Conservation (phyloP, 2,329 filamentous ascomycete genomes). For the Metarhizium anisopliae region DNA sequence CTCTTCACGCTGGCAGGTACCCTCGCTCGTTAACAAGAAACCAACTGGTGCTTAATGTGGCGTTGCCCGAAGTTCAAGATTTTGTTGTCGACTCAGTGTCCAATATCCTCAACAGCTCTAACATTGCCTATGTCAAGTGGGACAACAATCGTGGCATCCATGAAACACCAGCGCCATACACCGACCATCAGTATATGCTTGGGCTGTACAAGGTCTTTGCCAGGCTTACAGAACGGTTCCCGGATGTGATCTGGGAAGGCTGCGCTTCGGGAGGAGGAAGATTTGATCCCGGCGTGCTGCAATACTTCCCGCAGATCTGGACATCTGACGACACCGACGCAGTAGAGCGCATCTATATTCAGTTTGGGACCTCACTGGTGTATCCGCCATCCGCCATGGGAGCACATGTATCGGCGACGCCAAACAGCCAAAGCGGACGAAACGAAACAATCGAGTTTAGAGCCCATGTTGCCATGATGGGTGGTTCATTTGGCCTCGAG, state of each 20-base stretch:
- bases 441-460: conserved; percentile 50
- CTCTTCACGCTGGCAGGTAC: conserved; percentile 46
- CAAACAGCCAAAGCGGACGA: conserved; percentile 48
- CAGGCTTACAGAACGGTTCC: conserved; percentile 48
- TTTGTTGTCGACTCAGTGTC: conserved; percentile 50
- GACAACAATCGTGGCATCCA: conserved; percentile 59
- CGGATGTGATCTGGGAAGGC: conserved; percentile 56
- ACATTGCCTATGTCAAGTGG: conserved; percentile 57
- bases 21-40: conserved; percentile 45
- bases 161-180: conserved; percentile 44
- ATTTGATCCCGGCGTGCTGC: conserved; percentile 53
- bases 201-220: conserved; percentile 56
- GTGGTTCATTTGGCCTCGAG: conserved; percentile 57
- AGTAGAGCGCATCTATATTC: conserved; percentile 50
- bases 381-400: conserved; percentile 57
- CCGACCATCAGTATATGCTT: conserved; percentile 51
- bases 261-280: conserved; percentile 57
- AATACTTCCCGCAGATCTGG: conserved; percentile 60
- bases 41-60: conserved; percentile 54
- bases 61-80: conserved; percentile 51
- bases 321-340: conserved; percentile 58
- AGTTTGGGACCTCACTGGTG: conserved; percentile 53
- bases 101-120: conserved; percentile 40
- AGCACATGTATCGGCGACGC: conserved; percentile 53
- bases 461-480: conserved; percentile 60